Conservation (phyloP, 805 yeast genomes). For the Groenewaldozyma tartarivorans region DNA sequence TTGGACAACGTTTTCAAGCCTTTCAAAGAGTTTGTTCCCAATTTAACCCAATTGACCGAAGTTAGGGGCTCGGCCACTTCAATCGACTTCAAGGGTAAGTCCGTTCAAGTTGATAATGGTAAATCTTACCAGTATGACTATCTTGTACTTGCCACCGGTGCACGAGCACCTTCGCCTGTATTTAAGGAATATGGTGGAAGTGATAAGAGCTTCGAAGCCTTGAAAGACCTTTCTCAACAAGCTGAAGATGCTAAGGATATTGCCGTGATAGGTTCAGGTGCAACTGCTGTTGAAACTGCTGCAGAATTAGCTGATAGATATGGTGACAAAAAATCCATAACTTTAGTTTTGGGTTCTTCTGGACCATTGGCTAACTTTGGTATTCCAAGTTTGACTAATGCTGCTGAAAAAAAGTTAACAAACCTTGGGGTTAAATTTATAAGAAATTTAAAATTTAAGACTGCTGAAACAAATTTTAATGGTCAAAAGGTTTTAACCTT, state of each 20-base stretch:
- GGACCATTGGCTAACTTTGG: conserved; percentile 12
- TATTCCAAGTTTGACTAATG: conserved; percentile 8
- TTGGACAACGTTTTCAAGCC: conserved; percentile 2
- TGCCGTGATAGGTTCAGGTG: conserved; percentile 45
- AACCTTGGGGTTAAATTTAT: conserved; percentile 16
- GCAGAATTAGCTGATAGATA: conserved; percentile 36
- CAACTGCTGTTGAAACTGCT: conserved; percentile 43
- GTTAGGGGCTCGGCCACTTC: conserved; percentile 11
- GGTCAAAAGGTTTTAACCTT: conserved; percentile 8
- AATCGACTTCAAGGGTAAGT: conserved; percentile 10
- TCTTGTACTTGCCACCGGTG: conserved; percentile 17
- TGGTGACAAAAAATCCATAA: conserved; percentile 29
- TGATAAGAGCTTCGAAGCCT: conserved; percentile 6
- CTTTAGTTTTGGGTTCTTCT: conserved; percentile 16
- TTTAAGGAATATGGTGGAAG: conserved; percentile 10
- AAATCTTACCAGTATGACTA: conserved; percentile 8
- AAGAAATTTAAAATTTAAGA: conserved; percentile 5
- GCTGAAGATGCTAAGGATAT: conserved; percentile 31
- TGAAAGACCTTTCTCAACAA: conserved; percentile 10
- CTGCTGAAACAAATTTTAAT: conserved; percentile 3
- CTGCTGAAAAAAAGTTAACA: conserved; percentile 11
- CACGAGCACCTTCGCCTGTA: conserved; percentile 7
- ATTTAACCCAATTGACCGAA: conserved; percentile 5
- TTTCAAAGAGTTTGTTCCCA: conserved; percentile 1
- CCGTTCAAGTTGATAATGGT: background rate